phyloP scores from a whole-genome alignment of 305 asterid genomes.

The Solanum hybrid region DNA sequence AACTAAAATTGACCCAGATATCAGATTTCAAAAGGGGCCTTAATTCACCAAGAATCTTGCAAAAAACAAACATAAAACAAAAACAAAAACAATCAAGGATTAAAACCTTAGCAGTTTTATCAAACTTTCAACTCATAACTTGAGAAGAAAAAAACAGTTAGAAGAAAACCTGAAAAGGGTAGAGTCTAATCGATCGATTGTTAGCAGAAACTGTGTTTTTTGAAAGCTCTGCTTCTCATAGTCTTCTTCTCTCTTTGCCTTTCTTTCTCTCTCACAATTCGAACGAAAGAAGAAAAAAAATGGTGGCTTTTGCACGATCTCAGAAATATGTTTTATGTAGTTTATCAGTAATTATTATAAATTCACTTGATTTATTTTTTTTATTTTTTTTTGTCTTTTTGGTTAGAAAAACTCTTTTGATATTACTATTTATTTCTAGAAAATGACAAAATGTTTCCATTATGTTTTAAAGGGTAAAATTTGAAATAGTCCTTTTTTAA shows the following conservation, averaged over 20 bases:
- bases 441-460: neutral
- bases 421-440: neutral
- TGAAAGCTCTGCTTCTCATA: slow-evolving; percentile 2
- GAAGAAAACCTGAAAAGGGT: slow-evolving; percentile 10
- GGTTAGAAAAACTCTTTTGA: neutral
- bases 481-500: neutral
- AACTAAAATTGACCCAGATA: neutral
- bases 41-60: neutral
- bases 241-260: neutral
- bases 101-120: neutral
- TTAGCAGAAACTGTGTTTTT: neutral
- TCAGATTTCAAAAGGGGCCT: neutral
- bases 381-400: neutral
- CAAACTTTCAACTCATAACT: neutral
- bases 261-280: neutral
- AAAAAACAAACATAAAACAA: neutral
- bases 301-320: slow-evolving; percentile 6
- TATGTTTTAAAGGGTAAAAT: neutral
- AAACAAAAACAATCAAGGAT: neutral
- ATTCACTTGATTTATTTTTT: neutral
- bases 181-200: neutral
- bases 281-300: neutral
- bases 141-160: neutral
- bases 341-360: neutral
- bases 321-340: neutral